A percentile compares a stretch with the other conserved stretches of the same genome.
Evolutionary conservation across 2,329 filamentous ascomycete genomes (phyloP).

Genomic region (Monosporascus cannonballus): DNA sequence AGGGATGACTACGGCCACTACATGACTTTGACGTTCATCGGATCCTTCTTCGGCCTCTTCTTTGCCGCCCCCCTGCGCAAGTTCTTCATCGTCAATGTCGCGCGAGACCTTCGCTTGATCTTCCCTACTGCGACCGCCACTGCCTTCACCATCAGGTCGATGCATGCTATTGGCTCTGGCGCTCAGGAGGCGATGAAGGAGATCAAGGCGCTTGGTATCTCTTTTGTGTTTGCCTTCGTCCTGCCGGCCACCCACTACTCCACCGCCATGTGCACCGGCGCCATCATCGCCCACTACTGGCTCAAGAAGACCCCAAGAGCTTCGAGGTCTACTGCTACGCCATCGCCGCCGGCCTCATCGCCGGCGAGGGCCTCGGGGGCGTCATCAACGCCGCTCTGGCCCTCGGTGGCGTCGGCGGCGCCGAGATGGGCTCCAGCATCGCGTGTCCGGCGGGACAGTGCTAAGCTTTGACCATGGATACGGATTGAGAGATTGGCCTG

Average conservation of each 20-base stretch:
- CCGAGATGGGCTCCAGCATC: conserved; percentile 24
- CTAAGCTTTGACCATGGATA: conserved; percentile 7
- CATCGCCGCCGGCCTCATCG: conserved; percentile 54
- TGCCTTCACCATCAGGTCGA: conserved; percentile 52
- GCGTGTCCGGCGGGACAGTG: conserved; percentile 26
- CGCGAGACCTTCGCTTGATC: conserved; percentile 50
- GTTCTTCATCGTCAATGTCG: conserved; percentile 63
- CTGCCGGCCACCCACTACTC: conserved; percentile 50
- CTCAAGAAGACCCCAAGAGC: conserved; percentile 40
- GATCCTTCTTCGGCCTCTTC: conserved; percentile 59
- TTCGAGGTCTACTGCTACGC: conserved; percentile 57
- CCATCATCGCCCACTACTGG: conserved; percentile 47
- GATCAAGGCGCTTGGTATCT: conserved; percentile 44
- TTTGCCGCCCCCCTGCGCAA: conserved; percentile 58
- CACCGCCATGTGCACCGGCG: conserved; percentile 52
- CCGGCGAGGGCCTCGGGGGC: conserved; percentile 57
- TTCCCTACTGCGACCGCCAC: conserved; percentile 55
- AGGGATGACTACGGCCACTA: conserved; percentile 50
- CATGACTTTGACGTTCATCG: conserved; percentile 54
- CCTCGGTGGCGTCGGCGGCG: conserved; percentile 26
- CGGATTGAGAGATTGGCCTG: no score
- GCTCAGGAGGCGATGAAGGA: conserved; percentile 46
- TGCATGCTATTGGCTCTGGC: conserved; percentile 49
- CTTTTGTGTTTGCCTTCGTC: conserved; percentile 45
- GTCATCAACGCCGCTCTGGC: conserved; percentile 45